These are phyloP conservation scores for Daldinia bambusicola DNA, from an alignment of 495 filamentous ascomycete species.

Conservation along the genomic window DNA sequence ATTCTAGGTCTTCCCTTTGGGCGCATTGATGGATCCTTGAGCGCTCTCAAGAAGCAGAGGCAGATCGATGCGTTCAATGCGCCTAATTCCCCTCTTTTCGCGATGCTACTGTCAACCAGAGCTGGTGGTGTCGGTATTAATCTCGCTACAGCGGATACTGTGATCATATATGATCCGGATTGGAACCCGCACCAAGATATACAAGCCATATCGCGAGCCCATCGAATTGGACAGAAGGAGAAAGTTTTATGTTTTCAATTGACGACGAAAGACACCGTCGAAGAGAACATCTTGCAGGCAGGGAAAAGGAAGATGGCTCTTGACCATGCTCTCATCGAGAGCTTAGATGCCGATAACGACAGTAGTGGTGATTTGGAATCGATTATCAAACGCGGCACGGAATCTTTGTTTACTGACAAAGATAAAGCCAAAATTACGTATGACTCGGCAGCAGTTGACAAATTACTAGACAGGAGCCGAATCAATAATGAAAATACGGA, in stretches of 20 bases:
- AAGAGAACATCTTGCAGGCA: slow-evolving; percentile 97
- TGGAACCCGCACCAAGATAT: slow-evolving; percentile 99
- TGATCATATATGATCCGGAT: slow-evolving; percentile 97
- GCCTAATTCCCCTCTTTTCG: slow-evolving; percentile 81
- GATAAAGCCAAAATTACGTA: slow-evolving; percentile 74
- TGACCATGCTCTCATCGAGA: slow-evolving; percentile 92
- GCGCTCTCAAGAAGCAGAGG: slow-evolving; percentile 86
- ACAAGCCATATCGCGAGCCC: slow-evolving; percentile 91
- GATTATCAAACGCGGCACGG: slow-evolving; percentile 87
- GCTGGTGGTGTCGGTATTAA: slow-evolving; percentile 98
- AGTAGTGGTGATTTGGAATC: slow-evolving; percentile 81
- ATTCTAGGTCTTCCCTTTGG: slow-evolving; percentile 74
- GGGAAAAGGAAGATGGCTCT: slow-evolving; percentile 95
- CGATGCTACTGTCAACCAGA: slow-evolving; percentile 90
- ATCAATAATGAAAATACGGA: slow-evolving; percentile 75
- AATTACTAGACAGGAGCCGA: slow-evolving; percentile 85
- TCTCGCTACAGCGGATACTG: slow-evolving; percentile 94
- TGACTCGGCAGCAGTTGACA: slow-evolving; percentile 82
- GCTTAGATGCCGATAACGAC: slow-evolving; percentile 82
- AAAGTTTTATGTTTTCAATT: slow-evolving; percentile 96
- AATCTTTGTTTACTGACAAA: slow-evolving; percentile 82
- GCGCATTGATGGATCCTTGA: slow-evolving; percentile 86
- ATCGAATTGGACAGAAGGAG: slow-evolving; percentile 94
- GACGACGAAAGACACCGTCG: slow-evolving; percentile 85
- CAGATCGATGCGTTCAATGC: slow-evolving; percentile 94